A percentile compares a stretch with the other conserved stretches of the same genome.
phyloP scores from a whole-genome alignment of 768 basidiomycete genomes.

The Hygrophorus pudorinus region DNA sequence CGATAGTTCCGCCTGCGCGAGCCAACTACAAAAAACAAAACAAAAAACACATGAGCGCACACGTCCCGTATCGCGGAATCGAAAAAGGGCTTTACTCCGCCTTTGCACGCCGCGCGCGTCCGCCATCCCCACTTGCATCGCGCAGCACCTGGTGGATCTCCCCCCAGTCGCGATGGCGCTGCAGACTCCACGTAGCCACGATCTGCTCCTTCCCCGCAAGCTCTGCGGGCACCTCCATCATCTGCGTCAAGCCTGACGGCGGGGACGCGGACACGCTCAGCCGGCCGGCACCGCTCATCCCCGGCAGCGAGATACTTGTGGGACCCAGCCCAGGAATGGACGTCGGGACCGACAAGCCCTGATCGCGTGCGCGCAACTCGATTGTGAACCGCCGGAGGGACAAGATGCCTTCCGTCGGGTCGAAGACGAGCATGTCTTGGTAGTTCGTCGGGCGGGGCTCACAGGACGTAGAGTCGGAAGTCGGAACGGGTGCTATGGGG shows the following conservation, averaged over 20 bases:
- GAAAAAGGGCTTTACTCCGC: conserved; percentile 25
- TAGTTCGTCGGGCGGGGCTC: conserved; percentile 31
- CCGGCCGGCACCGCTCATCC: conserved; percentile 33
- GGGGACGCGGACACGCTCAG: conserved; percentile 25
- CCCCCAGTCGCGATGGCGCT: conserved; percentile 39
- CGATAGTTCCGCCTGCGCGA: conserved; percentile 6
- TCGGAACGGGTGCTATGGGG: conserved; percentile 13
- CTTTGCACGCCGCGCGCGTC: conserved; percentile 1
- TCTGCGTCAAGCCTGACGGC: conserved; percentile 1
- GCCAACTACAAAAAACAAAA: conserved; percentile 2
- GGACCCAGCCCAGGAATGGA: conserved; percentile 25
- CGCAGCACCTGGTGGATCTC: conserved; percentile 33
- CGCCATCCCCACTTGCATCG: not conserved
- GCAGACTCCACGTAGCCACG: conserved; percentile 61
- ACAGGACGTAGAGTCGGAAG: conserved; percentile 19
- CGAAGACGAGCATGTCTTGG: conserved; percentile 63
- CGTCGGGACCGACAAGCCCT: conserved; percentile 17
- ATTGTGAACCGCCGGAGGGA: conserved; percentile 44
- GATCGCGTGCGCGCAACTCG: conserved; percentile 24
- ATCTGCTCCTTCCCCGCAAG: conserved; percentile 26
- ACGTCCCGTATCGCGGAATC: not conserved
- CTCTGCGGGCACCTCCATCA: conserved; percentile 20
- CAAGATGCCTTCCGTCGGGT: conserved; percentile 45
- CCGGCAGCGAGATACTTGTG: conserved; percentile 56
- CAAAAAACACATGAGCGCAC: not conserved